phyloP scores from a whole-genome alignment of 768 basidiomycete species.

The Termitomyces sp. region DNA sequence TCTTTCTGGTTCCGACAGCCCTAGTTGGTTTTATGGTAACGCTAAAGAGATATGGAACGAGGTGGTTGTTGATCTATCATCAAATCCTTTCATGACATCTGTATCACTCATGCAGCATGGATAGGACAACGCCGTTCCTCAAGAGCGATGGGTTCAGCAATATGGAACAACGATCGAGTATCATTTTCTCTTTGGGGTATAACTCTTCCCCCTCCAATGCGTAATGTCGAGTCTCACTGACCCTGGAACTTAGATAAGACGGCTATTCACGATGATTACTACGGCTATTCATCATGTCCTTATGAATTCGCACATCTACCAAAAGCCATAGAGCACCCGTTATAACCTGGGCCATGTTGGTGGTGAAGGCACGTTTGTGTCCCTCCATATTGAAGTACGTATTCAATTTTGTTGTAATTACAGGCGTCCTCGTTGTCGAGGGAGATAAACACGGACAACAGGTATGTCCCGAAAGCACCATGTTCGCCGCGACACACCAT shows the following conservation, averaged over 20 bases:
- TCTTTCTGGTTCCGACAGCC: constrained; percentile 45
- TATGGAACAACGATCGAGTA: constrained; percentile 11
- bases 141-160: constrained; percentile 11
- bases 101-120: neutral
- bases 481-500: neutral
- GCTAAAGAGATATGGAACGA: constrained; percentile 19
- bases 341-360: constrained; percentile 35
- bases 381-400: neutral
- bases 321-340: constrained; percentile 42
- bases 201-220: constrained; percentile 13
- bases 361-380: constrained; percentile 27
- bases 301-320: constrained; percentile 47
- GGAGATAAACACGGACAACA: constrained; percentile 42
- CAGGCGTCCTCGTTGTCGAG: constrained; percentile 49
- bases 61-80: neutral
- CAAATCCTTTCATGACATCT: no score
- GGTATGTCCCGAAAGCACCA: constrained; percentile 16
- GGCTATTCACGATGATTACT: constrained; percentile 5
- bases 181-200: constrained; percentile 37
- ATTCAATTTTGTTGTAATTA: neutral
- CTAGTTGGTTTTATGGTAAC: constrained; percentile 44
- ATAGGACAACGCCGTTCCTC: constrained; percentile 26
- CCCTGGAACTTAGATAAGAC: neutral
- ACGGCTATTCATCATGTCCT: constrained; percentile 62
- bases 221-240: constrained; percentile 17